phyloP scores from a whole-genome alignment of 345 rosid genomes.

The Arabidopsis suecica region DNA sequence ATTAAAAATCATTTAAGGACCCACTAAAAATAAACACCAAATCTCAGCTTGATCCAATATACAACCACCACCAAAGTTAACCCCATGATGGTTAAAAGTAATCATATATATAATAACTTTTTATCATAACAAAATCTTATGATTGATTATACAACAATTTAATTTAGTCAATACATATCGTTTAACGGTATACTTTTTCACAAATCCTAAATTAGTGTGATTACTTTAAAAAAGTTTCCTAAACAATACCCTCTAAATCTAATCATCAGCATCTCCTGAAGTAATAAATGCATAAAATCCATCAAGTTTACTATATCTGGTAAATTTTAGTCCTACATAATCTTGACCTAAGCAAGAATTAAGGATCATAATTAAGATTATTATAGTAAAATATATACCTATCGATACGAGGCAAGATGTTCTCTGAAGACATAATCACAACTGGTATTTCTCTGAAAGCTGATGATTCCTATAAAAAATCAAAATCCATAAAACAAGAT shows the following conservation, averaged over 20 bases:
- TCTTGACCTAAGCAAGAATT: background rate
- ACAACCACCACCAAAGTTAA: slow-evolving; percentile 30
- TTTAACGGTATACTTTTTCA: slow-evolving; percentile 12
- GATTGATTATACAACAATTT: slow-evolving; percentile 19
- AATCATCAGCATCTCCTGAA: slow-evolving; percentile 33
- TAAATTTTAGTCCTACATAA: slow-evolving; percentile 10
- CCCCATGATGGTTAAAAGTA: slow-evolving; percentile 39
- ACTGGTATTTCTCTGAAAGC: slow-evolving; percentile 80
- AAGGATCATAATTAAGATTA: slow-evolving; percentile 5
- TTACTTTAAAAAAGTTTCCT: slow-evolving; percentile 32
- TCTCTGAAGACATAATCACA: slow-evolving; percentile 89
- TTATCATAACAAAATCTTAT: slow-evolving; percentile 18
- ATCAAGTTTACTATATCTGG: slow-evolving; percentile 9
- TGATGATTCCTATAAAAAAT: slow-evolving; percentile 62
- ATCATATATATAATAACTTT: slow-evolving; percentile 28
- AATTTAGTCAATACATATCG: slow-evolving; percentile 33
- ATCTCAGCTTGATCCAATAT: slow-evolving; percentile 37
- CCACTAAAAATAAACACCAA: slow-evolving; percentile 33
- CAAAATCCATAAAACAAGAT: slow-evolving; percentile 8
- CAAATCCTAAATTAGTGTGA: slow-evolving; percentile 3
- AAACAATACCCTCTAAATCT: slow-evolving; percentile 18
- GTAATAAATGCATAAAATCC: slow-evolving; percentile 31
- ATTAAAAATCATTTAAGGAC: slow-evolving; percentile 9
- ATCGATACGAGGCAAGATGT: slow-evolving; percentile 71
- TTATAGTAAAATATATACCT: slow-evolving; percentile 50